Evolutionary conservation across 257 asterid species (phyloP).

Genomic region (Solanum pimpinellifolium): DNA sequence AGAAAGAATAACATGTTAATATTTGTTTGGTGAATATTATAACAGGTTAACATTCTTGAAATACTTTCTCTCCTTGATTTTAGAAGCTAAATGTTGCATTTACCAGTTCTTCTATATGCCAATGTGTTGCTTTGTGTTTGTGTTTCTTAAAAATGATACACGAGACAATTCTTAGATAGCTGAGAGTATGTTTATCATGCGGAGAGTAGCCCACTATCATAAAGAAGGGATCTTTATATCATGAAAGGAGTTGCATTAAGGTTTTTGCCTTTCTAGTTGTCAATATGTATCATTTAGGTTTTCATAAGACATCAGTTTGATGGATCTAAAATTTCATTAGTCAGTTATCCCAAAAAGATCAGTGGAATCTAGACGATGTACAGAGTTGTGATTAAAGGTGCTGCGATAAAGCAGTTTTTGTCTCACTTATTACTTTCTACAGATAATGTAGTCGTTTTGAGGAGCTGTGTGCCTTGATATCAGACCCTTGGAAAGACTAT

Average conservation of each 20-base stretch:
- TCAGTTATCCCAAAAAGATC: not conserved
- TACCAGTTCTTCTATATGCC: not conserved
- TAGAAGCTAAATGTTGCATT: not conserved
- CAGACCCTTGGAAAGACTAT: not conserved
- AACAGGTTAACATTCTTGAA: not conserved
- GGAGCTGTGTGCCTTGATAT: not conserved
- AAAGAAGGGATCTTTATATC: not conserved
- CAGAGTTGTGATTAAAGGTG: not conserved
- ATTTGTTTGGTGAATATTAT: not conserved
- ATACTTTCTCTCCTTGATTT: not conserved
- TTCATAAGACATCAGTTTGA: not conserved
- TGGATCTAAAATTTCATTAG: not conserved
- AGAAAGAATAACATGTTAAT: not conserved
- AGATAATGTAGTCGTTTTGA: not conserved
- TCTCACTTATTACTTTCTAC: not conserved
- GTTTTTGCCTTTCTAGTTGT: not conserved
- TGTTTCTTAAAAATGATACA: not conserved
- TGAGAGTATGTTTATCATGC: not conserved
- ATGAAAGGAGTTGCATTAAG: not conserved
- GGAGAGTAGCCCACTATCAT: not conserved
- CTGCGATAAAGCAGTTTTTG: not conserved
- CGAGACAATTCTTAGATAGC: not conserved
- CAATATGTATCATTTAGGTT: not conserved
- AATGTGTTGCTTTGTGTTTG: not conserved
- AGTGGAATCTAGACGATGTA: not conserved